phyloP scores from a whole-genome alignment of 2,329 filamentous ascomycete species.

The Trichoderma guizhouense region DNA sequence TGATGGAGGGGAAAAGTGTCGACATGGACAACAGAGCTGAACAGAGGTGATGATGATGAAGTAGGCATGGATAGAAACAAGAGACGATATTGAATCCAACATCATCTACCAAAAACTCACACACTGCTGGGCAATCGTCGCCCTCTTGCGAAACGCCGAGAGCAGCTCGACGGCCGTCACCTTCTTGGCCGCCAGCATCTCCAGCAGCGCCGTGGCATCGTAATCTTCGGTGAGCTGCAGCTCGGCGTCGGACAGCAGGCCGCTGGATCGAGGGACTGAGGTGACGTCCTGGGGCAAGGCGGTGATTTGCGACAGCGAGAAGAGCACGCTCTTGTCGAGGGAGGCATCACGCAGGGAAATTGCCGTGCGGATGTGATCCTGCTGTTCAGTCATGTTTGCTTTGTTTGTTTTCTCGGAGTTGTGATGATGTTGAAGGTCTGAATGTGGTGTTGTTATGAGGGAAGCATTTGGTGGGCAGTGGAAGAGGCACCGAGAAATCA shows the following conservation, averaged over 20 bases:
- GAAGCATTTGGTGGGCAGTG: neutral
- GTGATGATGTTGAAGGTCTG: too few relatives aligned
- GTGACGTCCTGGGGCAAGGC: constrained; percentile 5
- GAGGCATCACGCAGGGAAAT: constrained; percentile 3
- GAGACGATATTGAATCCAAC: neutral
- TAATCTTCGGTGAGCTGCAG: constrained; percentile 10
- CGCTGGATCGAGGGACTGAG: constrained; percentile 5
- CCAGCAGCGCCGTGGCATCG: constrained; percentile 13
- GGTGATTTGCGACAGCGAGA: neutral
- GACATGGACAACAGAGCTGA: neutral
- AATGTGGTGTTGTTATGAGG: neutral
- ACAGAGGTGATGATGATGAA: neutral
- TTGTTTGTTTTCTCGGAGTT: neutral
- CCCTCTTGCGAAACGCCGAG: constrained; percentile 12
- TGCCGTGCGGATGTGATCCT: constrained; percentile 5
- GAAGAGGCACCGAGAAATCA: neutral
- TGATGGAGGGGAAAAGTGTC: neutral
- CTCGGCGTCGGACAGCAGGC: constrained; percentile 2
- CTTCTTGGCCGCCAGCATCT: constrained; percentile 11
- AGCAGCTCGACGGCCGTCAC: constrained; percentile 2
- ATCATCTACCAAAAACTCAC: neutral
- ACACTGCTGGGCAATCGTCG: constrained; percentile 15
- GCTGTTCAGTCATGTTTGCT: neutral
- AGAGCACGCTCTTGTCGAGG: constrained; percentile 14
- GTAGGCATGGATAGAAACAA: neutral